These are phyloP conservation scores for Podila minutissima DNA, from an alignment of 192 early-diverging fungal species.

Conservation along the genomic window DNA sequence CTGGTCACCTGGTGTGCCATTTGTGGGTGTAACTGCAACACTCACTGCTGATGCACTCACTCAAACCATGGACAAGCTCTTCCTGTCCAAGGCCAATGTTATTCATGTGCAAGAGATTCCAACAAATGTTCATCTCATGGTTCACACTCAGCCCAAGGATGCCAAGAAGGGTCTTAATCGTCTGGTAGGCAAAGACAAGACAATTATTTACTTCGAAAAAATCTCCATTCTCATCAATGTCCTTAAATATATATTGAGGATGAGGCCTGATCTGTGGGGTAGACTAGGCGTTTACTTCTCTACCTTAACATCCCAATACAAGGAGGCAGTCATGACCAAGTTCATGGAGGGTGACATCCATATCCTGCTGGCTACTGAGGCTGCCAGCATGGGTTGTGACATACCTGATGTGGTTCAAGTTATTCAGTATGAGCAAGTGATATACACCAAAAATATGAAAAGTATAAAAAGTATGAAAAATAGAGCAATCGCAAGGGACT, in stretches of 20 bases:
- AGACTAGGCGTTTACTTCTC: slow-evolving; percentile 7
- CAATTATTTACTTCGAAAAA: slow-evolving; percentile 19
- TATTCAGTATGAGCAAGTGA: slow-evolving; percentile 19
- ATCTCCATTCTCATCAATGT: not conserved
- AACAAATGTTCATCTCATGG: slow-evolving; percentile 11
- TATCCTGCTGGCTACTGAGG: slow-evolving; percentile 14
- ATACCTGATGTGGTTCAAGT: slow-evolving; percentile 9
- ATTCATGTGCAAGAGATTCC: slow-evolving; percentile 2
- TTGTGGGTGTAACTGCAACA: slow-evolving; percentile 18
- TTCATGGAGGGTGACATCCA: not conserved
- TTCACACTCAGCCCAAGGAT: slow-evolving; percentile 15
- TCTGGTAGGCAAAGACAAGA: slow-evolving; percentile 9
- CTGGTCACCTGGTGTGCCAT: slow-evolving; percentile 15
- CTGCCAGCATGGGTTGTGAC: not conserved
- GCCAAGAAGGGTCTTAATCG: slow-evolving; percentile 7
- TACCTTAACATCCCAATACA: not conserved
- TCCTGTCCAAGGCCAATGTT: not conserved
- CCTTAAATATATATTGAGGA: not conserved
- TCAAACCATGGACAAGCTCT: slow-evolving; percentile 4
- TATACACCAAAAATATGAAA: not conserved
- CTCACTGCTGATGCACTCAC: slow-evolving; percentile 4
- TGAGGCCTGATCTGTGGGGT: not conserved
- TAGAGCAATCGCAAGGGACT: not conserved
- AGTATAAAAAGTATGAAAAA: not conserved
- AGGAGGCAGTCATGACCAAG: not conserved